phyloP scores from a whole-genome alignment of 108 stramenopile species.

The Aurantiochytrium sp. region DNA sequence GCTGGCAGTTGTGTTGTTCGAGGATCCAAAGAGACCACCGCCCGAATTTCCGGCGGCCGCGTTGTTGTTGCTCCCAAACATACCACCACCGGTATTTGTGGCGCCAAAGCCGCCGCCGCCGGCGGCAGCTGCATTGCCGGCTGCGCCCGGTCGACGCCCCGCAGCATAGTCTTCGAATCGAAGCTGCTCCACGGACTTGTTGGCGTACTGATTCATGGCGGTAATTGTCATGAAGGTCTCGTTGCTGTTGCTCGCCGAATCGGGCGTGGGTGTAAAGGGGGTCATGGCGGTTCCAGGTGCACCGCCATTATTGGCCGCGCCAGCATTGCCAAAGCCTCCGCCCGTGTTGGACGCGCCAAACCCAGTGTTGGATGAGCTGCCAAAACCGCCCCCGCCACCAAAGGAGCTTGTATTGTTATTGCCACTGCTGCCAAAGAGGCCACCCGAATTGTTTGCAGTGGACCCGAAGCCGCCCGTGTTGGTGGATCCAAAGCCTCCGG shows the following conservation, averaged over 20 bases:
- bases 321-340: not conserved
- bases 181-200: constrained; percentile 79
- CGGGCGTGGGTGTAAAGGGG: constrained; percentile 51
- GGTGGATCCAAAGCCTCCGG: not conserved
- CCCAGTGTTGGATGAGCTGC: not conserved
- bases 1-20: no score
- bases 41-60: not conserved
- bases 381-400: not conserved
- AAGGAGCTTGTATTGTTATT: not conserved
- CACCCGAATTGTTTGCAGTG: not conserved
- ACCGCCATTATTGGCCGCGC: not conserved
- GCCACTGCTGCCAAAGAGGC: not conserved
- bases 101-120: constrained; percentile 40
- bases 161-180: constrained; percentile 74
- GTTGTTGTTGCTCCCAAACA: not conserved
- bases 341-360: not conserved
- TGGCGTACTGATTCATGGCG: constrained; percentile 70
- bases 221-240: constrained; percentile 73
- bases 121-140: not conserved
- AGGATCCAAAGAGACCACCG: not conserved
- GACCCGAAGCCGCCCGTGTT: not conserved
- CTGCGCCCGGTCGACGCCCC: constrained; percentile 39
- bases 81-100: not conserved
- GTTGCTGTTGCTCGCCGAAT: constrained; percentile 56
- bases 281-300: constrained; percentile 42